A percentile compares a stretch with the other conserved stretches of the same genome.
Evolutionary conservation across 495 filamentous ascomycete genomes (phyloP).

Genomic region (Xylaria castorea): DNA sequence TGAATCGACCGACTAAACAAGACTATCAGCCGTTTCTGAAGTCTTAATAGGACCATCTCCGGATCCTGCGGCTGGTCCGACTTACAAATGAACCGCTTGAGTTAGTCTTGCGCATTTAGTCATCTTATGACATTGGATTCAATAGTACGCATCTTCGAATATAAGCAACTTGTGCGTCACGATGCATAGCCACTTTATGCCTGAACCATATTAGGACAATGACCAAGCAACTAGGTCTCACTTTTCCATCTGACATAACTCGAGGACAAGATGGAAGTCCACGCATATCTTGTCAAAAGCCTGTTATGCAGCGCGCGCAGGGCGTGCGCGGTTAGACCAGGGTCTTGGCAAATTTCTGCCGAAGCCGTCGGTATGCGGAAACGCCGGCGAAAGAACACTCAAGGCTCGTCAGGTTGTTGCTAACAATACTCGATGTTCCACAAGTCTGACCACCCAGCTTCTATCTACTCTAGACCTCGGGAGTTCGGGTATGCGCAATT

Average conservation of each 20-base stretch:
- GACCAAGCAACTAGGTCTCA: slow-evolving; percentile 7
- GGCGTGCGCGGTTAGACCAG: neutral
- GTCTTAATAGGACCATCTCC: slow-evolving; percentile 6
- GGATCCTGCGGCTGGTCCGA: neutral
- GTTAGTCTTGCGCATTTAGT: neutral
- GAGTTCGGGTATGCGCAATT: neutral
- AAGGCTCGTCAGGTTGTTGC: no score
- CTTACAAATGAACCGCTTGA: neutral
- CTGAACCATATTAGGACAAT: slow-evolving; percentile 9
- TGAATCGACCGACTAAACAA: neutral
- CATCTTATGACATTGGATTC: slow-evolving; percentile 6
- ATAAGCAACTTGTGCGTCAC: slow-evolving; percentile 14
- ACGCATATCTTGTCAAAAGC: neutral
- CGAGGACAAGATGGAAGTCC: no score
- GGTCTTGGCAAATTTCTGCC: slow-evolving; percentile 1
- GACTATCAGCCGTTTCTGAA: slow-evolving; percentile 2
- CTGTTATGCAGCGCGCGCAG: neutral
- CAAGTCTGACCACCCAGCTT: slow-evolving; percentile 22
- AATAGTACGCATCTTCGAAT: neutral
- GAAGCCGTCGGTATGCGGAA: slow-evolving; percentile 11
- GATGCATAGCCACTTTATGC: slow-evolving; percentile 14
- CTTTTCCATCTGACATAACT: slow-evolving; percentile 23
- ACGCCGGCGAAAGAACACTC: neutral
- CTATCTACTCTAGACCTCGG: neutral
- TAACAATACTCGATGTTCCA: neutral